Percentiles rank a stretch among this genome's conserved stretches.
phyloP scores from a whole-genome alignment of 352 stramenopile genomes.

The Phytophthora tubulina region DNA sequence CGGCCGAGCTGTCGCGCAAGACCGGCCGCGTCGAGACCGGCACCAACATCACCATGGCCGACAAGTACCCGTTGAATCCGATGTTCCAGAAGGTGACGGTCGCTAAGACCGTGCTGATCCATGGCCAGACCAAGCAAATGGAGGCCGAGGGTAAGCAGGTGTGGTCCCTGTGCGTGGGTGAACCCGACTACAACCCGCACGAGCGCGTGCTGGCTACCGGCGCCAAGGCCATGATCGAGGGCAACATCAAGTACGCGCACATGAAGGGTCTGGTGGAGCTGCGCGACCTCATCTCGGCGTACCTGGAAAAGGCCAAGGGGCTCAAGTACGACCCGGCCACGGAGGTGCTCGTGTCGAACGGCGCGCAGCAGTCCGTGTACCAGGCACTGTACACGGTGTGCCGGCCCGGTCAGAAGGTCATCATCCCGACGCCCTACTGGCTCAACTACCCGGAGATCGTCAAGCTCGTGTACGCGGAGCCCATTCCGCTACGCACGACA shows the following conservation, averaged over 20 bases:
- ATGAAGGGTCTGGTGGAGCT: constrained; percentile 93
- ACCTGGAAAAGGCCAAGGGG: constrained; percentile 92
- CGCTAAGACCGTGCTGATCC: constrained; percentile 95
- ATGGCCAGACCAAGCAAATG: constrained; percentile 95
- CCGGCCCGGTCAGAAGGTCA: constrained; percentile 92
- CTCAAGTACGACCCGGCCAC: constrained; percentile 87
- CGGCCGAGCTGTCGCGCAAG: constrained; percentile 21
- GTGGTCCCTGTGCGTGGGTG: constrained; percentile 94
- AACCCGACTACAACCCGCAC: constrained; percentile 95
- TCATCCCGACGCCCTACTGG: constrained; percentile 97
- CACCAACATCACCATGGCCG: constrained; percentile 51
- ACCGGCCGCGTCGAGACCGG: constrained; percentile 30
- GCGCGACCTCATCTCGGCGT: constrained; percentile 88
- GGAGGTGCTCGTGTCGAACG: constrained; percentile 97
- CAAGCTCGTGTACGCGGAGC: constrained; percentile 86
- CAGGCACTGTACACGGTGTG: constrained; percentile 92
- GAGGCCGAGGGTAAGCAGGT: constrained; percentile 93
- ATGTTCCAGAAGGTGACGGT: constrained; percentile 87
- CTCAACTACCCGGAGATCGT: constrained; percentile 97
- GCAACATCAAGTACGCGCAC: constrained; percentile 95
- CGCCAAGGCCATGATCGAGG: constrained; percentile 62
- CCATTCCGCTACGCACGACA: constrained; percentile 91
- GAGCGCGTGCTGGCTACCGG: constrained; percentile 91
- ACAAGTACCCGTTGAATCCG: constrained; percentile 78
- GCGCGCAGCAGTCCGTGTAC: constrained; percentile 95